phyloP scores from a whole-genome alignment of 2,329 filamentous ascomycete genomes.

The Davidsoniella eucalypti region DNA sequence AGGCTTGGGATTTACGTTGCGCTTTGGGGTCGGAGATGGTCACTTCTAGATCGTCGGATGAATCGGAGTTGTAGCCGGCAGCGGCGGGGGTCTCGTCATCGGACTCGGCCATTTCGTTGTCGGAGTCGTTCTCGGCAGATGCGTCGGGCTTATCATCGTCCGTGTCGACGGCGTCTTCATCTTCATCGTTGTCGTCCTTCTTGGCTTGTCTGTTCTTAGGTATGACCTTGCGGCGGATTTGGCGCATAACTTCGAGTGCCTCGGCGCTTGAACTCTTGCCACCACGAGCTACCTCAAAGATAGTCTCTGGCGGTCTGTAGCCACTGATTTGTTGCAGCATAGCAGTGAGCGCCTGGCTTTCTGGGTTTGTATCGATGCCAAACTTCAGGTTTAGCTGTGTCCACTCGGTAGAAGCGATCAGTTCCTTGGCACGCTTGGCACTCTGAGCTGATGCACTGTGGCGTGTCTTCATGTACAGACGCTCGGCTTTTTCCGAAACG shows the following conservation, averaged over 20 bases:
- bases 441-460: slow-evolving; percentile 84
- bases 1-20: slow-evolving; percentile 28
- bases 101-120: slow-evolving; percentile 22
- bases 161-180: slow-evolving; percentile 20
- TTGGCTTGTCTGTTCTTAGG: slow-evolving; percentile 32
- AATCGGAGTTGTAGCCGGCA: slow-evolving; percentile 36
- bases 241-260: slow-evolving; percentile 61
- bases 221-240: slow-evolving; percentile 52
- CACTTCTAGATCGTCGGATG: slow-evolving; percentile 52
- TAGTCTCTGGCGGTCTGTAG: slow-evolving; percentile 79
- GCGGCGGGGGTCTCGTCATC: slow-evolving; percentile 23
- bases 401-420: slow-evolving; percentile 56
- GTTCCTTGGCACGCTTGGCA: slow-evolving; percentile 67
- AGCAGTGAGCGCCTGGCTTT: slow-evolving; percentile 57
- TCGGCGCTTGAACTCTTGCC: slow-evolving; percentile 45
- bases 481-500: slow-evolving; percentile 79
- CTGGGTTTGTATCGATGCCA: slow-evolving; percentile 45
- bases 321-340: slow-evolving; percentile 82
- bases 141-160: slow-evolving; percentile 14
- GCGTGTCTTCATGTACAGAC: slow-evolving; percentile 75
- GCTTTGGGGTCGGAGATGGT: slow-evolving; percentile 46
- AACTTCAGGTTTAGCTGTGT: slow-evolving; percentile 68
- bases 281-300: slow-evolving; percentile 81
- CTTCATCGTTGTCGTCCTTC: slow-evolving; percentile 20
- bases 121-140: slow-evolving; percentile 17